A percentile compares a stretch with the other conserved stretches of the same genome.
These are phyloP conservation scores for Tetrapyrgos nigripes DNA, from an alignment of 1,284 basidiomycete genomes.

Conservation along the genomic window DNA sequence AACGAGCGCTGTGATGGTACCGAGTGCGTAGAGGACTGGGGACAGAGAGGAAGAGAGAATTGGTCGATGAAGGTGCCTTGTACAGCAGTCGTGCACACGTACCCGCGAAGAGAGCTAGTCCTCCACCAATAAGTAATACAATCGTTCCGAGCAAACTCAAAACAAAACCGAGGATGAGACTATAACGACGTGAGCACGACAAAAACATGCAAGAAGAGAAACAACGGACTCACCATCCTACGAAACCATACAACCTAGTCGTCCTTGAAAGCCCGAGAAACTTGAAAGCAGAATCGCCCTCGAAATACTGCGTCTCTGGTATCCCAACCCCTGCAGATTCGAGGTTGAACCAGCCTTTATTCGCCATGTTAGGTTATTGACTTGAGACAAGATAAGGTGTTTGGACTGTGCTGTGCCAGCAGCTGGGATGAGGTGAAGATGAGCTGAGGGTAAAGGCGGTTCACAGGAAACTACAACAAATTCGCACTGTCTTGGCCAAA, in stretches of 20 bases:
- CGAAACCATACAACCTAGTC: conserved; percentile 85
- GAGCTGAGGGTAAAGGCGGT: background rate
- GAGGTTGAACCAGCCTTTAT: conserved; percentile 74
- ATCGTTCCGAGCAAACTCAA: conserved; percentile 85
- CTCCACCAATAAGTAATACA: conserved; percentile 76
- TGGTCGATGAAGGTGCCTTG: too few species aligned
- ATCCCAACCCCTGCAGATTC: conserved; percentile 63
- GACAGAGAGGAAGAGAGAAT: conserved; percentile 10
- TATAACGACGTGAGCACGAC: conserved; percentile 29
- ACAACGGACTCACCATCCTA: conserved; percentile 71
- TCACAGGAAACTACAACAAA: background rate
- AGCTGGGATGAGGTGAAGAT: conserved; percentile 4
- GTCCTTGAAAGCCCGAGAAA: conserved; percentile 79
- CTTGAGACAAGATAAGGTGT: background rate
- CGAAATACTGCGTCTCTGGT: conserved; percentile 79
- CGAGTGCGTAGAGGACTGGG: conserved; percentile 83
- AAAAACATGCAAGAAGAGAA: background rate
- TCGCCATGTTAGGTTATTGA: conserved; percentile 39
- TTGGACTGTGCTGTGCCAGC: conserved; percentile 21
- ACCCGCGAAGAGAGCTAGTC: conserved; percentile 81
- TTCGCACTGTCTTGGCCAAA: background rate
- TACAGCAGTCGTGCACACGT: too few species aligned
- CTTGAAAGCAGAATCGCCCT: conserved; percentile 85
- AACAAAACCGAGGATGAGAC: conserved; percentile 76
- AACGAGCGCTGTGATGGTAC: conserved; percentile 82